Evolutionary conservation across 345 rosid genomes (phyloP).

Genomic region (Sisymbrium irio): DNA sequence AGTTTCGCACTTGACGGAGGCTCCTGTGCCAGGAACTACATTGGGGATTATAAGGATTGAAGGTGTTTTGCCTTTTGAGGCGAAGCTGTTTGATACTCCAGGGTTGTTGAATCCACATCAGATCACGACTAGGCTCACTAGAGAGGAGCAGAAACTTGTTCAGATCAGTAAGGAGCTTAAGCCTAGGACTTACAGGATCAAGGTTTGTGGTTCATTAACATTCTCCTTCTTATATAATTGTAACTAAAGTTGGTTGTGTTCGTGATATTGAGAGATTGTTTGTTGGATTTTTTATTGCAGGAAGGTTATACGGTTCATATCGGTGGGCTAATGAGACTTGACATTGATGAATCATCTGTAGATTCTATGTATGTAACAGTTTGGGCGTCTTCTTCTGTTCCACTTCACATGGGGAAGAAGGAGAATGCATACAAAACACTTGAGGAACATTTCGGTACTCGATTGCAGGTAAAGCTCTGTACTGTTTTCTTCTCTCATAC

Average conservation of each 20-base stretch:
- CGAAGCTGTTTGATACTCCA: slow-evolving; percentile 85
- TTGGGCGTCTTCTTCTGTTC: slow-evolving; percentile 89
- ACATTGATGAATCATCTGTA: slow-evolving; percentile 61
- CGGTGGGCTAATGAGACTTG: slow-evolving; percentile 91
- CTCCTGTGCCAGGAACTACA: slow-evolving; percentile 91
- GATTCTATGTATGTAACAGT: slow-evolving; percentile 83
- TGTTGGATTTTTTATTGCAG: slow-evolving; percentile 45
- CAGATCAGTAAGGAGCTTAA: slow-evolving; percentile 72
- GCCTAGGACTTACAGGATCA: slow-evolving; percentile 90
- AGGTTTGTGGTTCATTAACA: slow-evolving; percentile 43
- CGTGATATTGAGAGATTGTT: slow-evolving; percentile 6
- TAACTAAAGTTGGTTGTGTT: background rate
- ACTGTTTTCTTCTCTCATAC: background rate
- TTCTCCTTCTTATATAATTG: background rate
- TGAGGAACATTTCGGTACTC: slow-evolving; percentile 75
- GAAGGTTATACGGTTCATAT: slow-evolving; percentile 73
- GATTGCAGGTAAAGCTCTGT: slow-evolving; percentile 62
- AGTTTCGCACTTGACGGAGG: slow-evolving; percentile 73
- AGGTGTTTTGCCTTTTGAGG: slow-evolving; percentile 77
- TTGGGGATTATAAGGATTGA: slow-evolving; percentile 79
- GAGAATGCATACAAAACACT: slow-evolving; percentile 60
- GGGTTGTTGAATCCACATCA: slow-evolving; percentile 84
- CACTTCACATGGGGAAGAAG: slow-evolving; percentile 93
- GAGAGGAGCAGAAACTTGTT: slow-evolving; percentile 92
- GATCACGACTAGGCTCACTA: slow-evolving; percentile 75